Evolutionary conservation across 768 basidiomycete genomes (phyloP), one percentile per base, ranked within the genome.

Genomic region (Agrocybe pediades): DNA sequence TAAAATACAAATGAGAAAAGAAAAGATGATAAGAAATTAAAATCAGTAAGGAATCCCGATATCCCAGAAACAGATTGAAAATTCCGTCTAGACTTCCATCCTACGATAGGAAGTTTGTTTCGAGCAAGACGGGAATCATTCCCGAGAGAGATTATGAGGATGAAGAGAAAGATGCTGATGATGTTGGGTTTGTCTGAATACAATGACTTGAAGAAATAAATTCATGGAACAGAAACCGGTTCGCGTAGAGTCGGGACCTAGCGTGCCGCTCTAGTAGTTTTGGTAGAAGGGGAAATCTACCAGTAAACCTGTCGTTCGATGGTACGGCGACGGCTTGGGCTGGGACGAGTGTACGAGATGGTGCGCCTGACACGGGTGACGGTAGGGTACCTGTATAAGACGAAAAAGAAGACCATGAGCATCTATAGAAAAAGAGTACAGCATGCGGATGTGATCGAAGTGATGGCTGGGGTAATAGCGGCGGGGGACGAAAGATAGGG

Each of bases 281-380:
- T n/a, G n/a, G n/a, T n/a, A n/a, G n/a, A n/a, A n/a, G n/a, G n/a
- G n/a, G n/a, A 41, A 41, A n/a, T 40, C 79, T 74, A 92, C 86
- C 86, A 92, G 72, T 87, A 87, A 63, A 92, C 80, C 56, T 80
- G 76, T 53, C 90, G 86, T 70, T 91, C 88, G 65, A 91, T 66
- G 57, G 86, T 89, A 55, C 83, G 76, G 44, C 66, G 68, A 30
- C 74, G 69, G 54, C 65, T 55, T 23, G 54, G 51, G 63, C 68
- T 64, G 13, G 81, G 80, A 51, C 77, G 80, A 45, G 75, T 63
- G 72, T 84, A 84, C 56, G 82, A 83, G 55, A 90, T 79, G 42
- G 86, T 87, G 57, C 91, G 87, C 63, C 79, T 82, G 51, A 93
- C 83, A 58, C 88, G 87, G 54, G 88, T 88, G 46, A 93, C 85